Base-by-base conservation (phyloP, 2,329 filamentous ascomycete species). In the Nothophaeocryptopus gaeumannii region DNA sequence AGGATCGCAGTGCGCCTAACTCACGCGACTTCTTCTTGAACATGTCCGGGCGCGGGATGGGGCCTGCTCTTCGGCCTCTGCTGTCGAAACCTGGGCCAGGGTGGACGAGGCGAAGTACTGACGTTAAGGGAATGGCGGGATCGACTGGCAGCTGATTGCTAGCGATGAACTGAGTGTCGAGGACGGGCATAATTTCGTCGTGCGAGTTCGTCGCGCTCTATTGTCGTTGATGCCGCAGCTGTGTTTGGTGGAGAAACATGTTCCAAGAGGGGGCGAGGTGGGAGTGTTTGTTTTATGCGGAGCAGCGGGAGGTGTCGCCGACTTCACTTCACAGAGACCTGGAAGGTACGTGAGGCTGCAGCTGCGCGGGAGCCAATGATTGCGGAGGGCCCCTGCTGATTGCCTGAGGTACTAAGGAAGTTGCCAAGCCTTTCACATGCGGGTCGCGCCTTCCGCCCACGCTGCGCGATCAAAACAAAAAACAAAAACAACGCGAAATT, bases 21-120 rank as follows among this genome's bases (percentile, higher is more conserved):
- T 50, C 39, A n/a, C 48, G 38, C 29, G 47, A 54, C 48, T 51
- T 50, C 20, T 41, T 39, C 44, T 37, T 48, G 47, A 54, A 47
- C 7, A 30, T 33, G 8, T 15, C 11, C 31, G 51, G 44, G 26
- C 34, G 20, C 13, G 47, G 43, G 39, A 50, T 44, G 33, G 35
- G 44, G 20, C 16, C 34, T 20, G 39, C 20, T 13, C 26, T 34
- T 16, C 45, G 50, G 11, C 32, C 15, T 29, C 43, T 39, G 14
- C 32, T 42, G 32, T 33, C 11, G 39, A 30, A 43, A 38, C 1
- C 30, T 35, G 34, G 33, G 34, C 14, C 33, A 10, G 46, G 46
- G 7, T 46, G 30, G 40, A 50, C 30, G 31, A 54, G 47, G 15
- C 39, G 47, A 38, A 38, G 33, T n/a, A 51, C 44, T 20, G 51